Evolutionary conservation across 495 filamentous ascomycete genomes (phyloP).

Genomic region (Penicillium canariense): DNA sequence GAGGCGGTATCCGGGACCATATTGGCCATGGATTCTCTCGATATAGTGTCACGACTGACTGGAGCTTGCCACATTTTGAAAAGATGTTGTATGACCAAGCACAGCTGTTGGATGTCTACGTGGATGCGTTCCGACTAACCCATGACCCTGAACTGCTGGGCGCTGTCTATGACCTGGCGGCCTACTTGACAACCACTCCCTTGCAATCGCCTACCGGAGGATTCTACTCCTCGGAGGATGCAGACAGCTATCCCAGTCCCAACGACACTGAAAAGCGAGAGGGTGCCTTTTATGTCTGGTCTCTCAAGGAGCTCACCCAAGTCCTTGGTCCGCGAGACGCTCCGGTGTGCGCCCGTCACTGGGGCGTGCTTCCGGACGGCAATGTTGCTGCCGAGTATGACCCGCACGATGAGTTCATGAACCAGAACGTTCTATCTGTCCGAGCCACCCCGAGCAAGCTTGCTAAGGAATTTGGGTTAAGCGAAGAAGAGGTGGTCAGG

Average conservation of each 20-base stretch:
- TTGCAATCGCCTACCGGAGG: constrained; percentile 68
- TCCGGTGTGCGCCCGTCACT: constrained; percentile 77
- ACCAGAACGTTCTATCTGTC: constrained; percentile 63
- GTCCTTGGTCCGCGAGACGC: constrained; percentile 70
- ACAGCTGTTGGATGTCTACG: constrained; percentile 79
- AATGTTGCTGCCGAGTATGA: constrained; percentile 85
- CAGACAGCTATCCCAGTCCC: constrained; percentile 75
- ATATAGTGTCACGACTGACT: constrained; percentile 87
- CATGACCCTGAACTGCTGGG: constrained; percentile 70
- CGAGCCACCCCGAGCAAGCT: constrained; percentile 61
- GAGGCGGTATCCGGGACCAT: constrained; percentile 88
- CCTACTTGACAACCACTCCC: constrained; percentile 69
- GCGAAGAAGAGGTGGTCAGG: constrained; percentile 65
- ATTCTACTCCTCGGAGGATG: constrained; percentile 88
- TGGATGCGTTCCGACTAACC: constrained; percentile 80
- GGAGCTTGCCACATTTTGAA: constrained; percentile 93
- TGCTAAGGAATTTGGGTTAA: constrained; percentile 74
- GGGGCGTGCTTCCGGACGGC: constrained; percentile 80
- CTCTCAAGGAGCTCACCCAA: constrained; percentile 77
- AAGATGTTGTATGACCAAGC: constrained; percentile 98
- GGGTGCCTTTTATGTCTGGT: constrained; percentile 96
- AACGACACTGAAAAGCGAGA: constrained; percentile 85
- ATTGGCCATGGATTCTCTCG: constrained; percentile 88
- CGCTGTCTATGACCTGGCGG: constrained; percentile 76
- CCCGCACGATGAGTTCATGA: constrained; percentile 89